phyloP scores from a whole-genome alignment of 495 filamentous ascomycete species.

The Tuber calosporum region DNA sequence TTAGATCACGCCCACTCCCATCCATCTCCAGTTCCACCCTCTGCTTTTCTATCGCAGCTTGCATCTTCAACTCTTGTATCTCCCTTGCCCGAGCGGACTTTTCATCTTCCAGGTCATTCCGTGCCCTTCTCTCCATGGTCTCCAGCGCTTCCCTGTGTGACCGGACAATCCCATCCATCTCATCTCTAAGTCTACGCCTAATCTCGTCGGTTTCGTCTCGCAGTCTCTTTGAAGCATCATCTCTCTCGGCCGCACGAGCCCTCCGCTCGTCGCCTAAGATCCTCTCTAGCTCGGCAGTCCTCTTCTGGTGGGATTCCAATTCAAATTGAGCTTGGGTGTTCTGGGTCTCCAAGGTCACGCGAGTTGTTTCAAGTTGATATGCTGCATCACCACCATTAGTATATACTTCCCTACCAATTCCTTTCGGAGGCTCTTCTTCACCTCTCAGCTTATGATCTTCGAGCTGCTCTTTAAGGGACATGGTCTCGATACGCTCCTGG shows the following conservation, averaged over 20 bases:
- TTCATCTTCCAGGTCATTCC: constrained; percentile 61
- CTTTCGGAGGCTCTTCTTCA: constrained; percentile 4
- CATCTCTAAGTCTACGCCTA: constrained; percentile 35
- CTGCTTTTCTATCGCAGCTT: constrained; percentile 57
- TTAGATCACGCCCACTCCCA: constrained; percentile 56
- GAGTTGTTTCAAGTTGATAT: constrained; percentile 37
- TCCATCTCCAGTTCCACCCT: constrained; percentile 57
- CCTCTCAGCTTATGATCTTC: constrained; percentile 37
- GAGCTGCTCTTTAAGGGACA: constrained; percentile 35
- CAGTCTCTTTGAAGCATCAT: constrained; percentile 33
- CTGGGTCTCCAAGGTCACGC: constrained; percentile 38
- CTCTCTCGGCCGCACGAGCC: constrained; percentile 35
- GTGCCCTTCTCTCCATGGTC: constrained; percentile 47
- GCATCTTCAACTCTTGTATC: constrained; percentile 56
- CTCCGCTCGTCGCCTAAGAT: constrained; percentile 36
- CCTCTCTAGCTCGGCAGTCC: constrained; percentile 29
- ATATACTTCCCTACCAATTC: constrained; percentile 12
- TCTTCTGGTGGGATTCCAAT: constrained; percentile 34
- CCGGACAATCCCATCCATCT: constrained; percentile 40
- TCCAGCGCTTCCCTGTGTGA: constrained; percentile 50
- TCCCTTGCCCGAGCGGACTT: constrained; percentile 54
- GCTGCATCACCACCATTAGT: constrained; percentile 22
- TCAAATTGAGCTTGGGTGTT: constrained; percentile 34
- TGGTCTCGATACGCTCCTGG: constrained; percentile 34
- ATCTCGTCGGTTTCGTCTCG: constrained; percentile 40